Base-by-base conservation (phyloP, 2,329 filamentous ascomycete genomes). In the Taxawa tesnikishii region DNA sequence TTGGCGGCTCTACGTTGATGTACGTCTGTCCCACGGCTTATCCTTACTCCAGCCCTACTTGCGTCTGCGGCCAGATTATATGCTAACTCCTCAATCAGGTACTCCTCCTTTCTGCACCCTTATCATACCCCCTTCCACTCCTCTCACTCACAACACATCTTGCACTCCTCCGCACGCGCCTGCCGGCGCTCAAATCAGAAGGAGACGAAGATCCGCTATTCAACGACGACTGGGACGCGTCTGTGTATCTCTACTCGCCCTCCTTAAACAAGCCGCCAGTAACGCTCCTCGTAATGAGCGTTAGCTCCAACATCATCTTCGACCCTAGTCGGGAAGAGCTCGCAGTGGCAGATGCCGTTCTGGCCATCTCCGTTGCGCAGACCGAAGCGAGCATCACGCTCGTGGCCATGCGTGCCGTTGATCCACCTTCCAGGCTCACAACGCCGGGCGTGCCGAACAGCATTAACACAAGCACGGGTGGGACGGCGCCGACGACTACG, bases 131-230 rank as follows among this genome's bases (percentile, higher is more conserved):
- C 1, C 75, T 96, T 6, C 88, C 88, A 1, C 72, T 98, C 8
- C 76, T 98, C 26, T 94, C 85, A 18, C 71, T 96, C 37, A 93
- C 90, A 13, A 88, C 83, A 29, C 87, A 98, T 54, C 78, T 98
- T 38, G 90, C 90, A 3, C 79, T 98, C 28, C 75, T 94, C 40
- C 78, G 83, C 17, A 88, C 90, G 5, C 77, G 81, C 41, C 68
- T 96, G 3, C 90, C 90, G 6, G 72, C 76, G 15, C 67, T 94
- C 31, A 83, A 83, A 53, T 94, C 87, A 2, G 82, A 93, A 55
- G 73, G 74, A 36, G 88, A 96, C 59, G 90, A 98, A 61, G 90
- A 98, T 47, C 90, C 90, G 9, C 77, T 94, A 52, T 98, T 98
- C 59, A 81, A 94, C 61, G 90, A 98, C 59, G 90, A 98, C 62